Conservation (phyloP, 768 basidiomycete species). For the Chalciporus sphaerocephalus region DNA sequence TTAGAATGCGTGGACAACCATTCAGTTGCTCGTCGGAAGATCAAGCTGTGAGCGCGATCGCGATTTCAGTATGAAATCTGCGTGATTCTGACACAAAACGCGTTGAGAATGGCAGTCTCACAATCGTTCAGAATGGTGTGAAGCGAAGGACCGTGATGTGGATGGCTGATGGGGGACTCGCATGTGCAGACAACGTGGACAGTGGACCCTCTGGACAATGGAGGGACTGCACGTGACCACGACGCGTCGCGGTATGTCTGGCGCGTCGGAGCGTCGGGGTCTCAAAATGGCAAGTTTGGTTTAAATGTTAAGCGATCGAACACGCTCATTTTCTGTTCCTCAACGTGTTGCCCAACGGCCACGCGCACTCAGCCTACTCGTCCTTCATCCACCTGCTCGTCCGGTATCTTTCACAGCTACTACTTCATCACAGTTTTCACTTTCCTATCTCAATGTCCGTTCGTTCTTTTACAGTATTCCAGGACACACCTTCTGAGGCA, state of each 20-base stretch:
- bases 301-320: slow-evolving; percentile 31
- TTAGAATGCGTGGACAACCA: too few species aligned
- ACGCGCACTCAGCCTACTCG: slow-evolving; percentile 12
- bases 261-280: slow-evolving; percentile 33
- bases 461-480: slow-evolving; percentile 62
- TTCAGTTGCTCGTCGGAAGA: background rate
- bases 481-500: slow-evolving; percentile 44
- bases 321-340: slow-evolving; percentile 19
- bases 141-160: background rate
- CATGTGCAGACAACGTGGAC: too few species aligned
- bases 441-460: slow-evolving; percentile 43
- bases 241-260: slow-evolving; percentile 26
- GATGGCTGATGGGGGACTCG: background rate
- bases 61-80: background rate
- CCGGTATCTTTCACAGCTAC: background rate
- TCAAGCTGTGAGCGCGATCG: background rate
- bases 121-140: background rate
- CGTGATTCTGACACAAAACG: background rate
- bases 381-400: slow-evolving; percentile 3
- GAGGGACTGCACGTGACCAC: slow-evolving; percentile 19
- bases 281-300: slow-evolving; percentile 26
- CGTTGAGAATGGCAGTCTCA: background rate
- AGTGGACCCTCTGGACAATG: background rate
- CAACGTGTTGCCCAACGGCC: slow-evolving; percentile 33
- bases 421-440: slow-evolving; percentile 7